A percentile compares a stretch with the other conserved stretches of the same genome.
phyloP scores from a whole-genome alignment of 2,329 filamentous ascomycete species.

The Ceratocystis huliohia region DNA sequence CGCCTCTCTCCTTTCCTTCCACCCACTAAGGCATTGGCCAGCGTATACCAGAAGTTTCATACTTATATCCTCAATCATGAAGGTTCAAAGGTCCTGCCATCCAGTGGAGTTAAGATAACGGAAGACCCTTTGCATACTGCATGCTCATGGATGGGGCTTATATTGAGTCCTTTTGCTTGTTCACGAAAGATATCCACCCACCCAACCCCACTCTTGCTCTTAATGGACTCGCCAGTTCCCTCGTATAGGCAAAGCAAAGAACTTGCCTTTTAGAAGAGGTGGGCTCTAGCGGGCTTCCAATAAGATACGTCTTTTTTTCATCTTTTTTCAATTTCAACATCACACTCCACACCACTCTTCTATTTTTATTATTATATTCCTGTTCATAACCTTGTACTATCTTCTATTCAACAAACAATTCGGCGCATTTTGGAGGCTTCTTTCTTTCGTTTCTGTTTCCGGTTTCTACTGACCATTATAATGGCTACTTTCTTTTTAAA shows the following conservation, averaged over 20 bases:
- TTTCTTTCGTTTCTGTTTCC: not conserved
- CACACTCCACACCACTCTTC: constrained; percentile 3
- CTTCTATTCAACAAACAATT: constrained; percentile 4
- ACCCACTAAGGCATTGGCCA: not conserved
- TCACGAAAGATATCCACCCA: not conserved
- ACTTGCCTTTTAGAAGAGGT: no score
- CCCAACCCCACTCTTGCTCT: not conserved
- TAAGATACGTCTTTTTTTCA: no score
- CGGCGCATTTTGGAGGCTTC: not conserved
- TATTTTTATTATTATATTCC: not conserved
- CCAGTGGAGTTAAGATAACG: not conserved
- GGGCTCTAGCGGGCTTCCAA: no score
- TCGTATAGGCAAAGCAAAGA: not conserved
- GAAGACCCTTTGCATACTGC: not conserved
- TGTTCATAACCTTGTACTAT: constrained; percentile 6
- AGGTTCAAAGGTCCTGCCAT: not conserved
- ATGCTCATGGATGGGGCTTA: not conserved
- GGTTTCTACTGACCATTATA: not conserved
- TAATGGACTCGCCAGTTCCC: not conserved
- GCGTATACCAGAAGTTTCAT: not conserved
- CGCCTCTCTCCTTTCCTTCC: not conserved
- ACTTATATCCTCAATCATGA: not conserved
- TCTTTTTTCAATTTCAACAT: not conserved
- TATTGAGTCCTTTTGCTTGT: not conserved
- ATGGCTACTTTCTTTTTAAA: not conserved